Conservation (phyloP, 2,329 filamentous ascomycete species). For the Macrophomina pseudophaseolina region DNA sequence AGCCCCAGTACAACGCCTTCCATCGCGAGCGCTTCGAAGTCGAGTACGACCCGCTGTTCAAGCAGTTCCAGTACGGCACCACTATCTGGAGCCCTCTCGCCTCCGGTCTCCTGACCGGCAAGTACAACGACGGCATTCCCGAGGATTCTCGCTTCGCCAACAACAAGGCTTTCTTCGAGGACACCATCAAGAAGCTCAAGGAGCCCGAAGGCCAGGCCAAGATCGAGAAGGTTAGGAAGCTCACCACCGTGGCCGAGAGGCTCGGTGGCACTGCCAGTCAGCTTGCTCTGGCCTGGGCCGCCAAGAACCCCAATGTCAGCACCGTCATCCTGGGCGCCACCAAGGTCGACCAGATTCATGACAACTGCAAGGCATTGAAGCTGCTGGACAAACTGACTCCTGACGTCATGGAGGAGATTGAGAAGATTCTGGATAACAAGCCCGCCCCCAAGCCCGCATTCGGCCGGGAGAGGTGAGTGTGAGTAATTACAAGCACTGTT, state of each 20-base stretch:
- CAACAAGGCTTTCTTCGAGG: slow-evolving; percentile 63
- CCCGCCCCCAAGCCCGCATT: slow-evolving; percentile 34
- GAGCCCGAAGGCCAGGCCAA: slow-evolving; percentile 57
- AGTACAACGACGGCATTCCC: slow-evolving; percentile 68
- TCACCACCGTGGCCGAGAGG: slow-evolving; percentile 56
- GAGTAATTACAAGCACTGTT: neutral
- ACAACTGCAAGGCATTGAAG: slow-evolving; percentile 55
- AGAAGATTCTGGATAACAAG: slow-evolving; percentile 47
- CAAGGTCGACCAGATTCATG: slow-evolving; percentile 55
- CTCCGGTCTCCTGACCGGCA: slow-evolving; percentile 64
- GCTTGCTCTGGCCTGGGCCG: slow-evolving; percentile 64
- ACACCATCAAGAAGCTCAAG: slow-evolving; percentile 59
- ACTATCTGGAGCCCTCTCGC: slow-evolving; percentile 63
- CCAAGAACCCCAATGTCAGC: slow-evolving; percentile 64
- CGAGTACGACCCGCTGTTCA: slow-evolving; percentile 63
- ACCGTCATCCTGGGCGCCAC: slow-evolving; percentile 62
- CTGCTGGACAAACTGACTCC: slow-evolving; percentile 47
- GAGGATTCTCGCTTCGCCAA: slow-evolving; percentile 65
- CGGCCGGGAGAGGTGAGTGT: slow-evolving; percentile 31
- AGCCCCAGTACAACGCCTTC: slow-evolving; percentile 67
- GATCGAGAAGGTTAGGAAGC: slow-evolving; percentile 63
- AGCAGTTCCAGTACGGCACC: slow-evolving; percentile 63
- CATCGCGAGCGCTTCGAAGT: slow-evolving; percentile 66
- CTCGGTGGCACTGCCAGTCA: slow-evolving; percentile 56
- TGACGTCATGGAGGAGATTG: slow-evolving; percentile 48